These are phyloP conservation scores for Parastagonospora avenae DNA, from an alignment of 2,329 filamentous ascomycete genomes.

Conservation along the genomic window DNA sequence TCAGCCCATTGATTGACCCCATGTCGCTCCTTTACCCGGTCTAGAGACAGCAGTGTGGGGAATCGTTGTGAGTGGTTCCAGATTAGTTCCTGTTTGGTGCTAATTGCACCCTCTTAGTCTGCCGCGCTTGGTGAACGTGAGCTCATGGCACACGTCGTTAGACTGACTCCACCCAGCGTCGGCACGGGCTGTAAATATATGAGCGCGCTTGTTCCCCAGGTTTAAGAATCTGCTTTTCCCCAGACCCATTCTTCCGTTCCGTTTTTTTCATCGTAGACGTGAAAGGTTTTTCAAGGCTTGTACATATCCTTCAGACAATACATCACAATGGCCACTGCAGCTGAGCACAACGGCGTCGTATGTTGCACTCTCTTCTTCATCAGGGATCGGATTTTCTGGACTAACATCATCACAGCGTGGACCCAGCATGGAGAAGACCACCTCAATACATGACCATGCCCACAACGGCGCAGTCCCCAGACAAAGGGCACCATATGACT, in stretches of 20 bases:
- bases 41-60: conserved; percentile 35
- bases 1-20: conserved; percentile 31
- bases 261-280: neutral
- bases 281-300: neutral
- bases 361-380: conserved; percentile 5
- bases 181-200: conserved; percentile 39
- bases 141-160: conserved; percentile 42
- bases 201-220: conserved; percentile 12
- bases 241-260: conserved; percentile 15
- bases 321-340: conserved; percentile 50
- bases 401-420: conserved; percentile 26
- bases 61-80: conserved; percentile 34
- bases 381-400: neutral
- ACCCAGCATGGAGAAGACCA: conserved; percentile 29
- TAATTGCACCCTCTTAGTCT: conserved; percentile 34
- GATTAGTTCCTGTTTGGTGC: conserved; percentile 34
- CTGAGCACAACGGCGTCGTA: conserved; percentile 45
- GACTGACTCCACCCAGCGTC: conserved; percentile 28
- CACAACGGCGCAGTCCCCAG: conserved; percentile 39
- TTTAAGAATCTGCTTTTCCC: conserved; percentile 17
- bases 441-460: conserved; percentile 48
- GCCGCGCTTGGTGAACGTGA: conserved; percentile 23
- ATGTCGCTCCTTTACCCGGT: conserved; percentile 42
- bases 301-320: neutral
- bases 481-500: conserved; percentile 55